Base-by-base conservation (phyloP, 306 rosid genomes). In the Boehmeria nivea region DNA sequence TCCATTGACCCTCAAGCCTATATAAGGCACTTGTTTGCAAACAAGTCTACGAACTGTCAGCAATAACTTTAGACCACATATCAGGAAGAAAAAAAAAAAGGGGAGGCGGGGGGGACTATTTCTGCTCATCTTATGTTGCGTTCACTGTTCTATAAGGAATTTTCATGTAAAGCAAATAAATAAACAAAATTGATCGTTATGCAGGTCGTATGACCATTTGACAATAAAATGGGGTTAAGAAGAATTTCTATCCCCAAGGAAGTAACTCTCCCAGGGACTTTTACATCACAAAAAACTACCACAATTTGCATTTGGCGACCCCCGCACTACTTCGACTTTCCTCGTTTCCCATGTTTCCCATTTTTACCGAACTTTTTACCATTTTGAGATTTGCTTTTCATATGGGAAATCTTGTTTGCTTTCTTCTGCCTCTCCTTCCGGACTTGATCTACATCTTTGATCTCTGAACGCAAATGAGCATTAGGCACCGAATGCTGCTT, bases 381-480 rank as follows among this genome's bases (percentile, higher is more conserved):
- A 69, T 84, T 85, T 70, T 69, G 34, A 7, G 83, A 53, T 68
- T 76, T 84, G 79, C 57, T 78, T 76, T 84, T 87, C 60, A 72
- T 47, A 17, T 72, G 27, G 4, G 94, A 70, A 49, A 71, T 54
- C 48, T 43, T 78, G 69, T 42, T 63, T 2, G 87, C 89, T 27
- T 91, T 84, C 27, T 59, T 75, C 82, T 91, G 89, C 66, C 95
- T 81, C 63, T 90, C 86, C 73, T 87, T 91, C 44, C 93, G 72
- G 64, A 91, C 71, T 76, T 87, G 94, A 19, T 91, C 94, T 23
- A 87, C 34, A 76, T 83, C 83, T 81, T 85, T 85, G 71, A 85
- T 77, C 72, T 89, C 93, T 28, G 85, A 79, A 51, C 85, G 93
- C 57, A 85, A 79, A 52, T 85, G 85, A 70, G 89, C 78, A 75